Evolutionary conservation across 805 yeast genomes (phyloP), one percentile per base, ranked within the genome.

Genomic region (Candida schatavii): DNA sequence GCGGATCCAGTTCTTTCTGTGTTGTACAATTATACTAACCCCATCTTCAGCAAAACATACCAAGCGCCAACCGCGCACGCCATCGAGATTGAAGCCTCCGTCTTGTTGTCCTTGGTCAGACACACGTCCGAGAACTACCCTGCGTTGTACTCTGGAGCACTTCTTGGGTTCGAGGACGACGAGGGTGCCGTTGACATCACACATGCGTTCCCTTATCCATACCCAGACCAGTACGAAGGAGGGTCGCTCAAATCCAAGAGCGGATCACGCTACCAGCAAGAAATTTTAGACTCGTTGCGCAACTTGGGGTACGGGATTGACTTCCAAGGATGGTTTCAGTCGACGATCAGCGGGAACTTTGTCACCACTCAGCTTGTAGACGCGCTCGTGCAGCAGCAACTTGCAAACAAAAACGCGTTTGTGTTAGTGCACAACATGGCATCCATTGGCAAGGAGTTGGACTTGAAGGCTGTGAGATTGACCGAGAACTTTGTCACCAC

Each of bases 261-360:
- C 50, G 86, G 88, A 45, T 67, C 69, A 44, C 78, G 75, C 58
- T 88, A 80, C 66, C 89, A 84, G 59, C 76, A 75, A 39, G 88
- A 83, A 36, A 70, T 85, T 54, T 69, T 83, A 49, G 75, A 78
- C 33, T 76, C 78, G 46, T 74, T 87, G 48, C 77, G 72, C 54
- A 74, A 72, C 42, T 77, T 81, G 46, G 83, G 83, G 37, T 71
- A 78, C 46, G 90, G 89, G 35, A 72, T 80, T 33, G 85, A 81
- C 56, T 73, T 82, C 46, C 77, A 82, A 48, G 96, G 96, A 26
- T 88, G 90, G 88, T 88, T 85, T 66, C 78, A 86, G 57, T 72
- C 84, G 34, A 74, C 88, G 22, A 67, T 71, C 39, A 75, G 85
- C 30, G 93, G 93, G 35, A 80, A 80, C 58, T 81, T 81, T 57